These are phyloP conservation scores for Fagus crenata DNA, from an alignment of 306 rosid genomes.

Conservation along the genomic window DNA sequence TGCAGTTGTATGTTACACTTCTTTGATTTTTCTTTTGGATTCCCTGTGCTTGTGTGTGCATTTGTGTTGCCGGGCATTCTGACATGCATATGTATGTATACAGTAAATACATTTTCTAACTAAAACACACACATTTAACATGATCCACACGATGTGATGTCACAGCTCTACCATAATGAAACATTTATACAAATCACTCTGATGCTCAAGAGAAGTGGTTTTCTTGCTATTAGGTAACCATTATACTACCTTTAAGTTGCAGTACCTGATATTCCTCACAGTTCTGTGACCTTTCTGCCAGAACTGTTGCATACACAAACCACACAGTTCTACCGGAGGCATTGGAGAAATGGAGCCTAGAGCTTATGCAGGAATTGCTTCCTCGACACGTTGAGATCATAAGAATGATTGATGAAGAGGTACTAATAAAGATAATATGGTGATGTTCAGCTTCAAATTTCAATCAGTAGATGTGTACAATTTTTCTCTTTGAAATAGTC, in stretches of 20 bases:
- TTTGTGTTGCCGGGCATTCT: neutral
- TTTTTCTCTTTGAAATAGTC: neutral
- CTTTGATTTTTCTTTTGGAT: neutral
- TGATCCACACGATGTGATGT: neutral
- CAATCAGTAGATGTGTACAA: neutral
- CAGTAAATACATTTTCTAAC: neutral
- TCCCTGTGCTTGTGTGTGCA: neutral
- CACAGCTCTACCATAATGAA: neutral
- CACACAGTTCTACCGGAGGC: slow-evolving; percentile 99
- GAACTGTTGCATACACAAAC: slow-evolving; percentile 97
- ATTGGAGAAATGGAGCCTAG: slow-evolving; percentile 95
- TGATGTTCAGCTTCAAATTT: neutral
- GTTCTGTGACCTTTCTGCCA: slow-evolving; percentile 21
- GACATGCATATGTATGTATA: neutral
- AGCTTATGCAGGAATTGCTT: slow-evolving; percentile 83
- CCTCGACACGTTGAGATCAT: slow-evolving; percentile 95
- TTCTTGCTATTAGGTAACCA: neutral
- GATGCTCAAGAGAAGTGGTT: neutral
- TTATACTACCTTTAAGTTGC: neutral
- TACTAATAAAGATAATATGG: slow-evolving; percentile 21
- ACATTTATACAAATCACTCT: neutral
- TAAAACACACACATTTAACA: neutral
- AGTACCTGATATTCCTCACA: neutral
- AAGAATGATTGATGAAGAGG: slow-evolving; percentile 91
- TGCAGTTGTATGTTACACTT: neutral